Base-by-base conservation (phyloP, 768 basidiomycete genomes). In the Cystobasidium ongulense region DNA sequence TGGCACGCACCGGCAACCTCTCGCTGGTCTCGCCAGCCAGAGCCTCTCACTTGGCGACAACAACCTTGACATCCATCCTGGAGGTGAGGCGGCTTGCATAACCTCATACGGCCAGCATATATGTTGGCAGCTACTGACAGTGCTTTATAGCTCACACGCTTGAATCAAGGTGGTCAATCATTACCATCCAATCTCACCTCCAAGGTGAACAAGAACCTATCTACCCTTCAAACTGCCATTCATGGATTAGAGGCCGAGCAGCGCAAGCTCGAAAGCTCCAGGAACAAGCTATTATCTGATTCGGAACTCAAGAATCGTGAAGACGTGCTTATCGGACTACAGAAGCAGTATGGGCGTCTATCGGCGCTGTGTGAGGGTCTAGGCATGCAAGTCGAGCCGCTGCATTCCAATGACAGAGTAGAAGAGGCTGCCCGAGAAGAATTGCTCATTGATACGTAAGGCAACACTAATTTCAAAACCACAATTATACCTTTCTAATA, bases 321-420 rank as follows among this genome's bases (percentile, higher is more conserved):
- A 31, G 72, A 76, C 15, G 73, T 78, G 18, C 15, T 77, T n/a
- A 10, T 13, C 5, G 76, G 77, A 15, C 39, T 79, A 21, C 63
- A 71, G 61, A 73, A 57, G 31, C 78, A 79, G 70, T 78, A 75
- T 25, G 65, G 67, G 8, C 61, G 78, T 7, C 59, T 79, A 43
- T 54, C 66, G 4, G 70, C 53, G 7, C 68, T 79, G 1, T 74
- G 74, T 8, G 53, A 71, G 23, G 75, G 73, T 13, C 62, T 78
- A 1, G 77, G 76, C 0, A 46, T 79, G 1, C 23, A 46, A 0
- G 73, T 75, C 2, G 52, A 64, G 63, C 57, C 62, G 57, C 35
- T 63, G 21, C 11, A 15, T 13, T 59, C 63, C 31, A 50, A 50
- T 4, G 8, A 61, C 21, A 25, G 38, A 18, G 57, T 21, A 31